These are phyloP conservation scores for Sphaerulina musiva DNA, from an alignment of 2,329 filamentous ascomycete species.

Conservation along the genomic window DNA sequence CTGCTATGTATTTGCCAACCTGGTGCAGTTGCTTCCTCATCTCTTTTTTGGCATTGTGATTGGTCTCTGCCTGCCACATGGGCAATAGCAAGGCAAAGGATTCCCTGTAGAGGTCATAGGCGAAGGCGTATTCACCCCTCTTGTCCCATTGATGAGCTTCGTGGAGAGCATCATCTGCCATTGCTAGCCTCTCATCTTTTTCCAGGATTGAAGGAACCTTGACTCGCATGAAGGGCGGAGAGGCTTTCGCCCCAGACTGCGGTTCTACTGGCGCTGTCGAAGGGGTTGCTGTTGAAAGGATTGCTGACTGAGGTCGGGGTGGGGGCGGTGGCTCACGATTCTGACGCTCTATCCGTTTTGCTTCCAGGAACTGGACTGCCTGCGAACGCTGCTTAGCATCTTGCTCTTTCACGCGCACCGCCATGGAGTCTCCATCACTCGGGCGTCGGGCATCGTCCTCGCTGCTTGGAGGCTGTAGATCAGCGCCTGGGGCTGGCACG, in stretches of 20 bases:
- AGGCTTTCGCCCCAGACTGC: background rate
- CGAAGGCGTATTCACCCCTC: conserved; percentile 1
- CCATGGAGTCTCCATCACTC: no score
- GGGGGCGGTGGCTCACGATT: no score
- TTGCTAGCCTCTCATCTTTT: background rate
- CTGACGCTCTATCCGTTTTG: no score
- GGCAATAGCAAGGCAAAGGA: background rate
- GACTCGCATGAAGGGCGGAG: background rate
- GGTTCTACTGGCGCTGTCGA: no score
- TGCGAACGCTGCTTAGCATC: no score
- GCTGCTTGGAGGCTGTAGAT: no score
- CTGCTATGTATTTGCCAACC: background rate
- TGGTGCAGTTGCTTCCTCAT: background rate
- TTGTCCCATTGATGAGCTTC: background rate
- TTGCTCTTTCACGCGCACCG: no score
- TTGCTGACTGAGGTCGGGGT: no score
- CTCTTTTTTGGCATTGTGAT: background rate
- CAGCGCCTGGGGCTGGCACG: no score
- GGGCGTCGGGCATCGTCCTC: no score
- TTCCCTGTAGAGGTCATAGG: background rate
- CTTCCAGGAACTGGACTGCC: no score
- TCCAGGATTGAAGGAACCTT: background rate
- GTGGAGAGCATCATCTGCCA: background rate
- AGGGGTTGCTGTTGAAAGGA: no score
- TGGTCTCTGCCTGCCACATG: background rate